These are phyloP conservation scores for Agaricales sp. DNA, from an alignment of 1,284 basidiomycete species.

Conservation along the genomic window DNA sequence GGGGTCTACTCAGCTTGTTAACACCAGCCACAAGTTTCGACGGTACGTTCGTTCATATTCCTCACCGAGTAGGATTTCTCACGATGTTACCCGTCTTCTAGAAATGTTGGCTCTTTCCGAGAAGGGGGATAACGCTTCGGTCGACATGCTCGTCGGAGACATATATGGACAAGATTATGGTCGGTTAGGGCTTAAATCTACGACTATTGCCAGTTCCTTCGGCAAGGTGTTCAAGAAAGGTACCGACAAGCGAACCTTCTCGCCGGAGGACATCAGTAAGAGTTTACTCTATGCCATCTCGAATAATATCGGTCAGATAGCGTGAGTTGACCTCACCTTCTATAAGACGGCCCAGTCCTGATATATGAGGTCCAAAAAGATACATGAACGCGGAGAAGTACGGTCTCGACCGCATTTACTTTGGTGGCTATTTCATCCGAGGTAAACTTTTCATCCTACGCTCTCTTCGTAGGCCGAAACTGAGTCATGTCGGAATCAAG, in stretches of 20 bases:
- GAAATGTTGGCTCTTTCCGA: slow-evolving; percentile 97
- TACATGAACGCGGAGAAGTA: slow-evolving; percentile 99
- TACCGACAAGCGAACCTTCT: slow-evolving; percentile 67
- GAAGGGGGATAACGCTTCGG: slow-evolving; percentile 84
- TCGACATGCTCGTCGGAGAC: slow-evolving; percentile 99
- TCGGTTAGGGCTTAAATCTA: slow-evolving; percentile 92
- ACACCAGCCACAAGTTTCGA: slow-evolving; percentile 97
- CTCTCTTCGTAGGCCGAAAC: not conserved
- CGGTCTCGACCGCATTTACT: slow-evolving; percentile 94
- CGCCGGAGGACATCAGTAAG: slow-evolving; percentile 90
- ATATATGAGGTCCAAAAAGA: too few relatives aligned
- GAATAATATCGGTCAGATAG: slow-evolving; percentile 99
- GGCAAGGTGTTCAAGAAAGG: slow-evolving; percentile 97
- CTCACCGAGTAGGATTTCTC: slow-evolving; percentile 6
- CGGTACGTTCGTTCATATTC: slow-evolving; percentile 43
- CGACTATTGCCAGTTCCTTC: slow-evolving; percentile 96
- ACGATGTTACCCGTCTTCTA: slow-evolving; percentile 22
- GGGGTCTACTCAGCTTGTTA: slow-evolving; percentile 90
- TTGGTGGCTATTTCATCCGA: slow-evolving; percentile 98
- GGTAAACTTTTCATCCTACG: slow-evolving; percentile 35
- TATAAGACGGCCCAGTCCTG: too few relatives aligned
- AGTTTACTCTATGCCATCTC: slow-evolving; percentile 93
- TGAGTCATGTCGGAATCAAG: slow-evolving; percentile 27
- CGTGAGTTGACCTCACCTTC: slow-evolving; percentile 48
- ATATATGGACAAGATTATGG: slow-evolving; percentile 95